A percentile compares a stretch with the other conserved stretches of the same genome.
Evolutionary conservation across 345 rosid genomes (phyloP).

Genomic region (Hibiscus mutabilis): DNA sequence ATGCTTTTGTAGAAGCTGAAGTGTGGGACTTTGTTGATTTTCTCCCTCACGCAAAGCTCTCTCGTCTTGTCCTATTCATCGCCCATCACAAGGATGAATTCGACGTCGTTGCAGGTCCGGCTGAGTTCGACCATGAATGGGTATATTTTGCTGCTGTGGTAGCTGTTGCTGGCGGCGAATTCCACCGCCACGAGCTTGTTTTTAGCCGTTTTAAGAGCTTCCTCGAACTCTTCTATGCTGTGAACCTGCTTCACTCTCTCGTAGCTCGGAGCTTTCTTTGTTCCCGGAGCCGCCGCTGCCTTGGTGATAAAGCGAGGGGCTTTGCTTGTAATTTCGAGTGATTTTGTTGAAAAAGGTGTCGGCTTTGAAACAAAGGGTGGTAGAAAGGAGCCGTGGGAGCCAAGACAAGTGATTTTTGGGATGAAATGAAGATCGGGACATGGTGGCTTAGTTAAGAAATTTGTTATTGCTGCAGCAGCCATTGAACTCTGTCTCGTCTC

Average conservation of each 20-base stretch:
- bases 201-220: conserved; percentile 53
- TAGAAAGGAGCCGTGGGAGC: conserved; percentile 19
- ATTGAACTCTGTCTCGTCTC: conserved; percentile 20
- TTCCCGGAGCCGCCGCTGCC: conserved; percentile 47
- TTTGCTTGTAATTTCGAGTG: neutral
- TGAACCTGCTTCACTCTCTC: conserved; percentile 62
- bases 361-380: conserved; percentile 8
- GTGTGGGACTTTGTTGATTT: conserved; percentile 70
- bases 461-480: conserved; percentile 40
- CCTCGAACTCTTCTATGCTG: conserved; percentile 66
- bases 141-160: conserved; percentile 51
- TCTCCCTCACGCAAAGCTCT: conserved; percentile 69
- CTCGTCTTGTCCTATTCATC: conserved; percentile 74
- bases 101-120: conserved; percentile 70
- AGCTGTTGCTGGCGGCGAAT: conserved; percentile 51
- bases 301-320: conserved; percentile 8
- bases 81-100: conserved; percentile 58
- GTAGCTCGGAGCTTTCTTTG: conserved; percentile 30
- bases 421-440: conserved; percentile 18
- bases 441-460: conserved; percentile 44
- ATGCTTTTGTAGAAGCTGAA: conserved; percentile 79
- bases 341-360: neutral
- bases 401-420: conserved; percentile 15
- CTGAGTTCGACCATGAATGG: conserved; percentile 87
- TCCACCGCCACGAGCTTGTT: conserved; percentile 75